phyloP scores from a whole-genome alignment of 306 rosid species.

The Datisca glomerata region DNA sequence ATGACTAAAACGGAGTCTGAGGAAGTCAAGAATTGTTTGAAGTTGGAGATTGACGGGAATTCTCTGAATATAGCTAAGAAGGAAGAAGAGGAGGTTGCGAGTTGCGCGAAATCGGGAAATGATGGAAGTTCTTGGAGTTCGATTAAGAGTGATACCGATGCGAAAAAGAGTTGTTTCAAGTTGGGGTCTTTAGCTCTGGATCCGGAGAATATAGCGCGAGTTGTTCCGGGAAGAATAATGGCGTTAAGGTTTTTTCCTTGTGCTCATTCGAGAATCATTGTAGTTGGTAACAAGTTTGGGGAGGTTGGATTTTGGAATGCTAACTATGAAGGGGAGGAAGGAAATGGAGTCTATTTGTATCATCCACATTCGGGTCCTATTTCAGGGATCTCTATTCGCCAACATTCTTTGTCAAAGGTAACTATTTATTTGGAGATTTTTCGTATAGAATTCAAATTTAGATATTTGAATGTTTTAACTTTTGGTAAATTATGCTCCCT shows the following conservation, averaged over 20 bases:
- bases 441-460: not conserved
- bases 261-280: constrained; percentile 33
- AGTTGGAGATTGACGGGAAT: constrained; percentile 18
- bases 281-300: constrained; percentile 57
- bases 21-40: constrained; percentile 12
- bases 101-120: not conserved
- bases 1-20: not conserved
- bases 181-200: constrained; percentile 43
- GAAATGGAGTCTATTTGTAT: constrained; percentile 34
- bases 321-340: constrained; percentile 19
- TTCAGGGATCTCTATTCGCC: constrained; percentile 58
- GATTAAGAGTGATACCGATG: constrained; percentile 4
- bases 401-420: constrained; percentile 62
- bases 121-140: constrained; percentile 2
- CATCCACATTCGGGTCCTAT: constrained; percentile 55
- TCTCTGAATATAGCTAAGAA: not conserved
- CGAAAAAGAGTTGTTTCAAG: constrained; percentile 14
- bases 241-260: constrained; percentile 46
- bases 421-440: constrained; percentile 1
- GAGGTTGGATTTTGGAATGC: constrained; percentile 71
- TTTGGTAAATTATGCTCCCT: not conserved
- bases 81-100: not conserved
- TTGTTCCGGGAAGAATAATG: constrained; percentile 54
- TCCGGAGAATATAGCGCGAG: constrained; percentile 44
- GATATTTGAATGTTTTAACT: too few species aligned